Evolutionary conservation across 164 flowering plant genomes (phyloP), one percentile per base, ranked within the genome.

Genomic region (Sedum album): DNA sequence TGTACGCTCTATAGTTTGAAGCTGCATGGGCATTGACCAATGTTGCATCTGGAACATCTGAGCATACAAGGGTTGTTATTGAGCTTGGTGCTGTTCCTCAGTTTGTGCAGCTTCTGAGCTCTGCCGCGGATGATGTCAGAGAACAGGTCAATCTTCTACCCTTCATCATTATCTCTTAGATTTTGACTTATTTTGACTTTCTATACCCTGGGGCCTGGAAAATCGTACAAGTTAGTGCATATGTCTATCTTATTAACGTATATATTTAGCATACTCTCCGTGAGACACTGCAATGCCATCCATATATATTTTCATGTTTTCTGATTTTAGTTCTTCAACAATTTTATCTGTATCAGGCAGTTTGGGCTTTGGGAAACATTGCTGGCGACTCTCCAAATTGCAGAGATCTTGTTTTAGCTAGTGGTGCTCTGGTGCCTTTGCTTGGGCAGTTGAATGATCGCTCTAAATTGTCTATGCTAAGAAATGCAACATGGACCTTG

Each of bases 21-120:
- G 97, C 97, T 25, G 97, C 97, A 31, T 91, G 97, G 97, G 96
- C 93, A 67, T 76, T 91, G 75, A 91, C 97, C n/a, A 91, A 91
- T 78, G 83, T 91, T 79, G 97, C 97, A 26, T 89, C 97, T 69
- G 95, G 97, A 61, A 89, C 97, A 51, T 89, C 95, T 14, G 95
- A 89, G 69, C 88, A 91, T 69, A 88, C 96, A 41, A 79, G 80
- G 57, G 89, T 85, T 71, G 53, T 48, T 48, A 18, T 18, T 48
- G 53, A 48, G 53, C 53, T 48, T 48, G 53, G 53, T 20, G 23
- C 21, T 20, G 89, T 48, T 48, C 53, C 53, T 1, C 53, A 48
- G 3, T 48, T 48, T 20, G 23, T 48, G 53, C 53, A 48, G 53
- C 53, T 48, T 48, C 53, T 48, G 53, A 48, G 53, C 53, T 48